Evolutionary conservation across 345 rosid genomes (phyloP).

Genomic region (Laguncularia racemosa): DNA sequence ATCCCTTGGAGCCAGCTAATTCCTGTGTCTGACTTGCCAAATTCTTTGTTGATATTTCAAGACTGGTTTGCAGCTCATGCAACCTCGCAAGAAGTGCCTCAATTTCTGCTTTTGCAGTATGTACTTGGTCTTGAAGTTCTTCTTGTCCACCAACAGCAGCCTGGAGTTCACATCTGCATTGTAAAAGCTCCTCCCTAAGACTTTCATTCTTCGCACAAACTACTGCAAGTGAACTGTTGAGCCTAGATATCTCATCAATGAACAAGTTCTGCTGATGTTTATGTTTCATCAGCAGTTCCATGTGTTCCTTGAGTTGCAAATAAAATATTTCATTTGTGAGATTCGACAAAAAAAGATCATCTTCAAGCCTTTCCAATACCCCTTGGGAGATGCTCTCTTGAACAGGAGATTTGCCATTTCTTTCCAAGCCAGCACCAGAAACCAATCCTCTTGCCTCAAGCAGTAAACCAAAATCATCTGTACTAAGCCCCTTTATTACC

Average conservation of each 20-base stretch:
- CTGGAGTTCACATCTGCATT: conserved; percentile 49
- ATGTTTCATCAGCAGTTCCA: conserved; percentile 36
- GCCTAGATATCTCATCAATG: conserved; percentile 36
- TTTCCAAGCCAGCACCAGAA: conserved; percentile 19
- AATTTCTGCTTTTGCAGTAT: conserved; percentile 37
- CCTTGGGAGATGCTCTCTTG: conserved; percentile 7
- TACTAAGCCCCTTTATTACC: conserved; percentile 39
- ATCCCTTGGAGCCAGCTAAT: conserved; percentile 37
- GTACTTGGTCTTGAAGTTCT: conserved; percentile 39
- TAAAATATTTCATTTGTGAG: conserved; percentile 45
- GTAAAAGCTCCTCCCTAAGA: conserved; percentile 48
- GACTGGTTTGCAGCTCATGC: conserved; percentile 44
- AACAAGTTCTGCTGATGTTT: conserved; percentile 28
- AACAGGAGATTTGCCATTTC: conserved; percentile 11
- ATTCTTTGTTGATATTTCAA: conserved; percentile 45
- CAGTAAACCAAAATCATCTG: conserved; percentile 44
- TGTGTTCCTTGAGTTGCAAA: conserved; percentile 57
- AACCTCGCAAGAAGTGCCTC: conserved; percentile 43
- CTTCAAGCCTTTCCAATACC: conserved; percentile 45
- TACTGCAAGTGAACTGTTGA: conserved; percentile 33
- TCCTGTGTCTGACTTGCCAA: conserved; percentile 31
- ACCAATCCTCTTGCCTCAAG: conserved; percentile 34
- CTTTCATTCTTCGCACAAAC: conserved; percentile 27
- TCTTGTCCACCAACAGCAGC: conserved; percentile 31
- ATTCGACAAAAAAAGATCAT: conserved; percentile 45